Conservation (phyloP, 2,329 filamentous ascomycete species). For the Herpotrichia juniperi region DNA sequence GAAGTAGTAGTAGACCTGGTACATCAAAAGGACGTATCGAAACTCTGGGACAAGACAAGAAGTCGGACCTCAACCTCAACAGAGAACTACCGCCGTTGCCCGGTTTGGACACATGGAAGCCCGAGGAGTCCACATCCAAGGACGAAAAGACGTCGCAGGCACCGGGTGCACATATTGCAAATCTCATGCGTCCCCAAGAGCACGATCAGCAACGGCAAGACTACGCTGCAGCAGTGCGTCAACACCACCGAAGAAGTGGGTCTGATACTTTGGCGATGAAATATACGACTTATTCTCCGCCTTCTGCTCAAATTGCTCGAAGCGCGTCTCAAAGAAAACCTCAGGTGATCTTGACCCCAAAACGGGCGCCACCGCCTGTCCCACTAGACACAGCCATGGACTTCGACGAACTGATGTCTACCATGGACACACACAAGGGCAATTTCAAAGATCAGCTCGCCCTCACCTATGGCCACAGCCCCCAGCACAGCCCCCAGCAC, state of each 20-base stretch:
- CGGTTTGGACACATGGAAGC: constrained; percentile 49
- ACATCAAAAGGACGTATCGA: constrained; percentile 34
- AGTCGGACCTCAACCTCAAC: constrained; percentile 51
- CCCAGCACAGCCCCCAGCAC: constrained; percentile 22
- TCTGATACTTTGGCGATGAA: constrained; percentile 36
- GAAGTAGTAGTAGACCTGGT: constrained; percentile 37
- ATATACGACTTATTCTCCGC: constrained; percentile 22
- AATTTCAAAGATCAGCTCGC: constrained; percentile 27
- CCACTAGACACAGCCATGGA: constrained; percentile 16
- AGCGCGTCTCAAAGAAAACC: constrained; percentile 22
- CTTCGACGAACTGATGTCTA: constrained; percentile 28
- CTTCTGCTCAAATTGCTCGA: constrained; percentile 14
- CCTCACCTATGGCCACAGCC: constrained; percentile 19
- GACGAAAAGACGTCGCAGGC: constrained; percentile 24
- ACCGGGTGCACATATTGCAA: constrained; percentile 39
- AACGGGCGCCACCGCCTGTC: neutral
- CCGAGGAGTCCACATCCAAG: constrained; percentile 15
- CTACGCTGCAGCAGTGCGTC: constrained; percentile 32
- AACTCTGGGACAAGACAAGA: constrained; percentile 32
- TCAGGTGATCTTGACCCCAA: neutral
- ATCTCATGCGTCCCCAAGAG: constrained; percentile 42
- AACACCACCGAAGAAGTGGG: constrained; percentile 35
- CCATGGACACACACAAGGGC: constrained; percentile 30
- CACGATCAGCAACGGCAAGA: constrained; percentile 30
- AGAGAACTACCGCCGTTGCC: constrained; percentile 55